phyloP scores from a whole-genome alignment of 2,329 filamentous ascomycete species.

The Albophoma yamanashiensis region DNA sequence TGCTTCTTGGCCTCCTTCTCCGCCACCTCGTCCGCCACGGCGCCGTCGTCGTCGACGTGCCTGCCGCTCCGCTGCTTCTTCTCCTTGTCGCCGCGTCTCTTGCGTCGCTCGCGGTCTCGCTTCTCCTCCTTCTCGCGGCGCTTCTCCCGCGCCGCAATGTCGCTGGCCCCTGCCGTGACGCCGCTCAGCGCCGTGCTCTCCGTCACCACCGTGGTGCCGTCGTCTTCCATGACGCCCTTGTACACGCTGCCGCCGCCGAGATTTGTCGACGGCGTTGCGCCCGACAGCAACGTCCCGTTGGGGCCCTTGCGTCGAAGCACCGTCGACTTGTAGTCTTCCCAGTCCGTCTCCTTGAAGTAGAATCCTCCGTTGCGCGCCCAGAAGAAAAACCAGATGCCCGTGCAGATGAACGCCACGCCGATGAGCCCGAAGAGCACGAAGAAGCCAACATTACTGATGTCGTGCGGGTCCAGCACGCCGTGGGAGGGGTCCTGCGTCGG shows the following conservation, averaged over 20 bases:
- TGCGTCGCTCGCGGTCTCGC: conserved; percentile 27
- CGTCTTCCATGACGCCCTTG: conserved; percentile 53
- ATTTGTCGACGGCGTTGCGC: conserved; percentile 71
- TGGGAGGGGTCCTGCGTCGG: conserved; percentile 25
- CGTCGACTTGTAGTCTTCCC: conserved; percentile 97
- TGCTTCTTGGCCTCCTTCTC: conserved; percentile 56
- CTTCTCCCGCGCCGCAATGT: conserved; percentile 44
- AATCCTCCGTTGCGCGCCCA: conserved; percentile 96
- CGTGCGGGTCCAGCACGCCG: conserved; percentile 41
- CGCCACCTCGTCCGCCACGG: conserved; percentile 51
- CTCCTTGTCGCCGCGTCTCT: conserved; percentile 26
- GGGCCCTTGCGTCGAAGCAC: conserved; percentile 82
- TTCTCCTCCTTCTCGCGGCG: conserved; percentile 42
- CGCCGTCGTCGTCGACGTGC: conserved; percentile 42
- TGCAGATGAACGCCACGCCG: conserved; percentile 63
- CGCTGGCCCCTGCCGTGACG: conserved; percentile 46
- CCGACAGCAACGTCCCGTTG: conserved; percentile 75
- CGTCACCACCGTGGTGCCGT: conserved; percentile 33
- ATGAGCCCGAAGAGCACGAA: conserved; percentile 82
- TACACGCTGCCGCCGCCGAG: conserved; percentile 84
- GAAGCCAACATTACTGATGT: conserved; percentile 59
- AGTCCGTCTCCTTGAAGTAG: conserved; percentile 73
- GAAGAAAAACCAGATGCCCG: conserved; percentile 95
- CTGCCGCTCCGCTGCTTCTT: conserved; percentile 22
- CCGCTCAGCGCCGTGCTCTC: conserved; percentile 37